Evolutionary conservation across 306 rosid genomes (phyloP).

Genomic region (Inga laurina): DNA sequence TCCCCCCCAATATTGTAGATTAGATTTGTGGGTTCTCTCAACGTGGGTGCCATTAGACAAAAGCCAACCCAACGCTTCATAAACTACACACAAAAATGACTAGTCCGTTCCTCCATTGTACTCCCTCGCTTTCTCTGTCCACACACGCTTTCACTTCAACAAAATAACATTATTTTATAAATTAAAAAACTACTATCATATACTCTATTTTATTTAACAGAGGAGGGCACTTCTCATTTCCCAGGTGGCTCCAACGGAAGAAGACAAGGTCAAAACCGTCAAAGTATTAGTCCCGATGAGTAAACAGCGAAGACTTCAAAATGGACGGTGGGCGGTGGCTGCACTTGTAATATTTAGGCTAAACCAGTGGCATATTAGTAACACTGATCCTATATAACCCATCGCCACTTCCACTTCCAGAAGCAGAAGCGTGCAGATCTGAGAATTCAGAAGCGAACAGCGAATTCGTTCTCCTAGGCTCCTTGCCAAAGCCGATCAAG

Average conservation of each 20-base stretch:
- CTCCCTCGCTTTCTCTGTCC: no score
- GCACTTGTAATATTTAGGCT: background rate
- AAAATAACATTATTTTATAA: no score
- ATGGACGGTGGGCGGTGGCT: background rate
- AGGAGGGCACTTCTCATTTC: background rate
- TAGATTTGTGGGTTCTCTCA: no score
- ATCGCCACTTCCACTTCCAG: no score
- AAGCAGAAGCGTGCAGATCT: background rate
- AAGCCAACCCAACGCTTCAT: no score
- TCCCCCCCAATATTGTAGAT: no score
- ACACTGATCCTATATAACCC: background rate
- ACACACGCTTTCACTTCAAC: no score
- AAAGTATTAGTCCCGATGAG: background rate
- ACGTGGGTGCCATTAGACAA: no score
- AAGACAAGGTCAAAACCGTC: conserved; percentile 4
- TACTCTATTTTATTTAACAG: no score
- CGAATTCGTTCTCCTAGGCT: background rate
- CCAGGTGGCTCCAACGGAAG: background rate
- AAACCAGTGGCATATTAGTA: background rate
- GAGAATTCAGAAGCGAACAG: background rate
- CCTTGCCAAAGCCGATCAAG: background rate
- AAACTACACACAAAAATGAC: no score
- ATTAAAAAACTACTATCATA: no score
- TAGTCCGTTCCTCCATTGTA: no score
- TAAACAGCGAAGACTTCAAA: background rate